Percentiles rank a stretch among this genome's conserved stretches.
These are phyloP conservation scores for Scheffersomyces segobiensis DNA, from an alignment of 1,139 yeast genomes.

Conservation along the genomic window DNA sequence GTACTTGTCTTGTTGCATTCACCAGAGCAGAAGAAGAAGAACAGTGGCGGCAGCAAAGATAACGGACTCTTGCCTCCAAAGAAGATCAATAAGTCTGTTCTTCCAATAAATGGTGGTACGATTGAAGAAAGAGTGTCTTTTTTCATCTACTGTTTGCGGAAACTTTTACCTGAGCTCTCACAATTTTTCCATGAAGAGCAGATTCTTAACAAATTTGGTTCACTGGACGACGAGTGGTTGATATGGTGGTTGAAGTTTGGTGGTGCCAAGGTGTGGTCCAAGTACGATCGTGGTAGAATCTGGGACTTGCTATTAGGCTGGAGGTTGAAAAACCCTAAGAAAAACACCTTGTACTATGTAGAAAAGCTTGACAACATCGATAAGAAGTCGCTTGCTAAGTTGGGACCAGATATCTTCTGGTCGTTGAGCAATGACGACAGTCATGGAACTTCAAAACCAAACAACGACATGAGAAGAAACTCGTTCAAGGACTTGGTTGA, in stretches of 20 bases:
- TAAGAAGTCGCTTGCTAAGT: constrained; percentile 24
- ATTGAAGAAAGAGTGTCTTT: constrained; percentile 70
- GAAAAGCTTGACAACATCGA: constrained; percentile 25
- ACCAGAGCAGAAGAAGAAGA: constrained; percentile 42
- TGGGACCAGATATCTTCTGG: constrained; percentile 52
- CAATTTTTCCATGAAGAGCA: constrained; percentile 82
- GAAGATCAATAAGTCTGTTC: constrained; percentile 35
- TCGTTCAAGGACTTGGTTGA: constrained; percentile 36
- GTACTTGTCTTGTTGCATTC: constrained; percentile 75
- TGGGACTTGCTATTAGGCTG: constrained; percentile 90
- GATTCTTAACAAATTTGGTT: constrained; percentile 58
- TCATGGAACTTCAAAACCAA: constrained; percentile 2
- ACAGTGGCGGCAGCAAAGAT: constrained; percentile 2
- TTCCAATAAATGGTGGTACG: constrained; percentile 65
- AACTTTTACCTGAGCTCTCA: constrained; percentile 72
- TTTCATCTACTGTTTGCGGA: constrained; percentile 67
- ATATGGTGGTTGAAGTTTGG: constrained; percentile 94
- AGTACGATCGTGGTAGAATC: constrained; percentile 77
- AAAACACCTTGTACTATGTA: constrained; percentile 32
- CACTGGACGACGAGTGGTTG: constrained; percentile 84
- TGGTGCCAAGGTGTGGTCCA: constrained; percentile 87
- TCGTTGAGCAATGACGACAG: constrained; percentile 20
- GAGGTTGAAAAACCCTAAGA: constrained; percentile 50
- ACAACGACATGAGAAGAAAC: constrained; percentile 13
- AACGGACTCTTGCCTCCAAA: constrained; percentile 4